These are phyloP conservation scores for Neurospora pannonica DNA, from an alignment of 495 filamentous ascomycete genomes.

Conservation along the genomic window DNA sequence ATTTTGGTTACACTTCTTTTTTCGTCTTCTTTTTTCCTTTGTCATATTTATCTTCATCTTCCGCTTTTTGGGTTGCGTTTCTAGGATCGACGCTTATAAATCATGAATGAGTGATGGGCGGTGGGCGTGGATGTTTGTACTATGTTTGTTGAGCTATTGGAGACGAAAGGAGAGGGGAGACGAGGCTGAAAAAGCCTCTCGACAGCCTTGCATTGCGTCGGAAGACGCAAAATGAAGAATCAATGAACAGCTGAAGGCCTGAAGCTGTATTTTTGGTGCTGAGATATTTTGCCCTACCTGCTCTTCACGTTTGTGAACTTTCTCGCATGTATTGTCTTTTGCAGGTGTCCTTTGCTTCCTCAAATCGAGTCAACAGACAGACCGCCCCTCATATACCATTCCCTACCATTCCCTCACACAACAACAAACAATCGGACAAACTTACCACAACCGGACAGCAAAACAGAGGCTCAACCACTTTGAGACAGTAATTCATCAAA, in stretches of 20 bases:
- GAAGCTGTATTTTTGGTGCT: background rate
- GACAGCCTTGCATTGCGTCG: background rate
- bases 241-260: background rate
- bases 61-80: background rate
- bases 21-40: background rate
- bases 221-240: background rate
- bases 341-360: background rate
- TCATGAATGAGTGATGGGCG: background rate
- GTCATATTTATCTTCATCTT: background rate
- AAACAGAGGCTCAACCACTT: background rate
- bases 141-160: background rate
- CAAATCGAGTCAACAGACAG: background rate
- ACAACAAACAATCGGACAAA: background rate
- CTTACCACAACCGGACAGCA: background rate
- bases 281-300: background rate
- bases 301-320: background rate
- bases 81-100: background rate
- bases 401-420: background rate
- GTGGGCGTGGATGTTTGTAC: background rate
- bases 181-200: background rate
- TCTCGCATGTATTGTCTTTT: background rate
- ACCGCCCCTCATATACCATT: background rate
- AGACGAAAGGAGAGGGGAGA: background rate
- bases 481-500: background rate
- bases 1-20: background rate